These are phyloP conservation scores for Beta corolliflora DNA, from an alignment of 179 eudicot species.

Conservation along the genomic window DNA sequence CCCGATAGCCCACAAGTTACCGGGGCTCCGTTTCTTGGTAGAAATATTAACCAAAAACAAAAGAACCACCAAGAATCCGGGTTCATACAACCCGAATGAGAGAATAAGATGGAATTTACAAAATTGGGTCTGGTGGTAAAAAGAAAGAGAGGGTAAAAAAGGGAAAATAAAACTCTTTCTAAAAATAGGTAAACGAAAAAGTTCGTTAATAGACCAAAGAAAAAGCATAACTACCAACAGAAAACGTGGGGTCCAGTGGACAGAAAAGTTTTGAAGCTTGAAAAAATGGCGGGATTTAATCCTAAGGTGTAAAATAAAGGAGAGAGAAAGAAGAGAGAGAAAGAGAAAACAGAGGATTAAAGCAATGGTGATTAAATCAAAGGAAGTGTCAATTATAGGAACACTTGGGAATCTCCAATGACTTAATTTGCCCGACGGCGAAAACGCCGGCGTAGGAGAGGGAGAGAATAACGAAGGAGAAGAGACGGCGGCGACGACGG, in stretches of 20 bases:
- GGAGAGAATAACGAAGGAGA: background rate
- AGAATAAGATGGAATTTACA: constrained; percentile 59
- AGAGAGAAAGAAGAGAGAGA: constrained; percentile 49
- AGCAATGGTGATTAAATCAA: constrained; percentile 45
- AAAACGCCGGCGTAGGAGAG: constrained; percentile 5
- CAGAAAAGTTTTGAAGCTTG: constrained; percentile 51
- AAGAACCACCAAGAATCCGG: constrained; percentile 62
- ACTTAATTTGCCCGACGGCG: background rate
- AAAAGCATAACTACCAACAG: constrained; percentile 47
- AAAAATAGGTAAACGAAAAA: constrained; percentile 52
- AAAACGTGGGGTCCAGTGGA: constrained; percentile 60
- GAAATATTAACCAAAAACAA: constrained; percentile 59
- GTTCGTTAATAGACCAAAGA: constrained; percentile 52
- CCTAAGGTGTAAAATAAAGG: constrained; percentile 52
- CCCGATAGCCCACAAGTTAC: constrained; percentile 34
- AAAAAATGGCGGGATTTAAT: constrained; percentile 38
- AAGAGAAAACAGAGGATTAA: constrained; percentile 44
- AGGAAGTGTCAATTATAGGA: constrained; percentile 33
- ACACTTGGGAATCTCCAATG: constrained; percentile 20
- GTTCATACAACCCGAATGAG: constrained; percentile 67
- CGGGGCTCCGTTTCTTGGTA: constrained; percentile 37
- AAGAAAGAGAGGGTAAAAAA: constrained; percentile 29
- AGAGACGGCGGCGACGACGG: constrained; percentile 1
- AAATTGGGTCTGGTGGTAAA: constrained; percentile 39
- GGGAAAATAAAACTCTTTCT: constrained; percentile 32